Evolutionary conservation across 169 alveolate genomes (phyloP).

Genomic region (Cryptosporidium ubiquitum): DNA sequence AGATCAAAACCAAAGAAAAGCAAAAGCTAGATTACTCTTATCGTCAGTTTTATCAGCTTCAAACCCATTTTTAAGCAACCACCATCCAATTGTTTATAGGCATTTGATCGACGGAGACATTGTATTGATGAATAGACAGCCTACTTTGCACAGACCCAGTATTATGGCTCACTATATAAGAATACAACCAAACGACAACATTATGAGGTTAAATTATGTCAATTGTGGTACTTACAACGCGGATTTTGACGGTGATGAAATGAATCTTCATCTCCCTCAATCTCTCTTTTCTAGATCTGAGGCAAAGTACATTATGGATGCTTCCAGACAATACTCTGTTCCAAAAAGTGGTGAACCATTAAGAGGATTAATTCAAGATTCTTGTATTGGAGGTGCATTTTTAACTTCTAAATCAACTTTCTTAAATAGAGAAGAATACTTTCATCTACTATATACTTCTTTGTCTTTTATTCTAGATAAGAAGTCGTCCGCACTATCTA

Average conservation of each 20-base stretch:
- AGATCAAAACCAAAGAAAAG: constrained; percentile 84
- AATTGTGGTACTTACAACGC: constrained; percentile 99
- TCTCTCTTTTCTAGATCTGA: constrained; percentile 95
- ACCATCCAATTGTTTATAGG: constrained; percentile 90
- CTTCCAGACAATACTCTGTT: constrained; percentile 95
- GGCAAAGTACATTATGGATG: constrained; percentile 93
- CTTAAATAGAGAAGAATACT: constrained; percentile 88
- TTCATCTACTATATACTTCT: constrained; percentile 82
- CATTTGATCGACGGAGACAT: constrained; percentile 97
- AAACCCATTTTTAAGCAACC: constrained; percentile 61
- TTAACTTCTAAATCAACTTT: constrained; percentile 94
- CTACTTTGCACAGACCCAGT: constrained; percentile 97
- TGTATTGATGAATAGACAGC: constrained; percentile 96
- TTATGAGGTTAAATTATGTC: constrained; percentile 97
- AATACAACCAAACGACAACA: constrained; percentile 92
- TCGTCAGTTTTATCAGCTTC: constrained; percentile 74
- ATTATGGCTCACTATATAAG: constrained; percentile 94
- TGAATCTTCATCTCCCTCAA: constrained; percentile 97
- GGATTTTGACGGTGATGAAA: constrained; percentile 99
- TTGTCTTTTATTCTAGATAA: constrained; percentile 32
- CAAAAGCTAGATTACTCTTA: constrained; percentile 85
- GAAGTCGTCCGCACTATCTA: constrained; percentile 59
- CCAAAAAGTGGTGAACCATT: constrained; percentile 98
- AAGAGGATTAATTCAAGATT: constrained; percentile 97
- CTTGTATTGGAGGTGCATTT: constrained; percentile 93